Conservation (phyloP, 2,329 filamentous ascomycete species). For the Ceratocystis alfenasii region DNA sequence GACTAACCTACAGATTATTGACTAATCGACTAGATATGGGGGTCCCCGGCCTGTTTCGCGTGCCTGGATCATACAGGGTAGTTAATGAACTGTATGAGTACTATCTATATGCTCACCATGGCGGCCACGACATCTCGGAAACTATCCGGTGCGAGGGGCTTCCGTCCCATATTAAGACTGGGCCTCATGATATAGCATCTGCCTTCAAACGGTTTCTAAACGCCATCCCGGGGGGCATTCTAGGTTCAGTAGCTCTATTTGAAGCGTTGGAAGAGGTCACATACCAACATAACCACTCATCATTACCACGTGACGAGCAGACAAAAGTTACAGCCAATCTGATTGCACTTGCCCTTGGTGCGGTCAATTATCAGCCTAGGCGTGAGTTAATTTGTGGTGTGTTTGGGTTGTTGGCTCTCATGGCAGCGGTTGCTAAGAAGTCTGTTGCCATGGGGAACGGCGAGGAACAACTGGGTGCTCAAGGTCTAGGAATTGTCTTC, state of each 20-base stretch:
- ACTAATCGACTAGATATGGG: slow-evolving; percentile 28
- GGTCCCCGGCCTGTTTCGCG: slow-evolving; percentile 50
- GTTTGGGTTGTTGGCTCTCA: slow-evolving; percentile 50
- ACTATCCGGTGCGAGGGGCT: slow-evolving; percentile 49
- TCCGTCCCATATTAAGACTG: slow-evolving; percentile 46
- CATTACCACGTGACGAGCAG: slow-evolving; percentile 41
- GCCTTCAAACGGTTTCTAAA: slow-evolving; percentile 55
- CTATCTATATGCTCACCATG: slow-evolving; percentile 36
- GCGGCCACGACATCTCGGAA: slow-evolving; percentile 28
- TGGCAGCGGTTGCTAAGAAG: slow-evolving; percentile 47
- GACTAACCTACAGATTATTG: not conserved
- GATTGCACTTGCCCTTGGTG: slow-evolving; percentile 50
- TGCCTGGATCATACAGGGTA: slow-evolving; percentile 46
- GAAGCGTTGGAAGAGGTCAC: slow-evolving; percentile 41
- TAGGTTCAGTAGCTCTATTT: slow-evolving; percentile 50
- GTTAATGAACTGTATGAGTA: slow-evolving; percentile 52
- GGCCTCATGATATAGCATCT: slow-evolving; percentile 54
- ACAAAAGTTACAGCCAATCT: slow-evolving; percentile 49
- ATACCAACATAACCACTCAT: slow-evolving; percentile 34
- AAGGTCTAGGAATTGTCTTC: slow-evolving; percentile 59
- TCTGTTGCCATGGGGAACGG: slow-evolving; percentile 28
- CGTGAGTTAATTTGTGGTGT: slow-evolving; percentile 55
- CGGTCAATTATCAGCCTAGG: slow-evolving; percentile 47
- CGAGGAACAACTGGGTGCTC: slow-evolving; percentile 32
- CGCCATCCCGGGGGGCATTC: slow-evolving; percentile 51